A percentile compares a stretch with the other conserved stretches of the same genome.
phyloP scores from a whole-genome alignment of 2,329 filamentous ascomycete species.

The Cadophora malorum region DNA sequence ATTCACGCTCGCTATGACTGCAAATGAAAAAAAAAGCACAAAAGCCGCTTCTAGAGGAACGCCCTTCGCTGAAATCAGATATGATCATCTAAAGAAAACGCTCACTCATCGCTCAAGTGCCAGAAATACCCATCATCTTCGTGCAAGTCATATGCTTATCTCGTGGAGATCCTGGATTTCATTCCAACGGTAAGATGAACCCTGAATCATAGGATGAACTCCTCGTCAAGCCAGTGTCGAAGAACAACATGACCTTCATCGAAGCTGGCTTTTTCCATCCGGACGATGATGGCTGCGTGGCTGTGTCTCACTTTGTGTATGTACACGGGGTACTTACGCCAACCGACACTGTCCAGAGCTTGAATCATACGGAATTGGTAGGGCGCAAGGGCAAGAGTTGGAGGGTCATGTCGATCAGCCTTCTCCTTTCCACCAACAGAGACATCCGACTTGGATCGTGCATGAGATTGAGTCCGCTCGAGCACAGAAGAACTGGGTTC shows the following conservation, averaged over 20 bases:
- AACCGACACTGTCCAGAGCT: constrained; percentile 70
- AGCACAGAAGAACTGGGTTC: constrained; percentile 35
- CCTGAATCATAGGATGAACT: constrained; percentile 58
- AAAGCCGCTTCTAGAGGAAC: constrained; percentile 13
- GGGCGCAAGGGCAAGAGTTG: constrained; percentile 77
- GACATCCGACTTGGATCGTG: constrained; percentile 14
- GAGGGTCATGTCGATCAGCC: constrained; percentile 48
- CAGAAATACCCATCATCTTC: neutral
- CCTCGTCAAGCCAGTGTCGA: constrained; percentile 78
- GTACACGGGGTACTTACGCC: constrained; percentile 72
- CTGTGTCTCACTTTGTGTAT: constrained; percentile 81
- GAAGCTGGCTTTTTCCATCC: constrained; percentile 70
- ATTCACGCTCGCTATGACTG: constrained; percentile 3
- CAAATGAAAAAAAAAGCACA: neutral
- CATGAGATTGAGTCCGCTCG: constrained; percentile 27
- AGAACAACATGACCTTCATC: constrained; percentile 80
- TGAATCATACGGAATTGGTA: constrained; percentile 88
- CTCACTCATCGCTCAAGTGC: constrained; percentile 6
- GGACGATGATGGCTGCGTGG: constrained; percentile 89
- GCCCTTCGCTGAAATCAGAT: constrained; percentile 12
- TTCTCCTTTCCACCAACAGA: constrained; percentile 33
- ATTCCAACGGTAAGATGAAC: neutral
- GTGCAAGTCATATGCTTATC: constrained; percentile 1
- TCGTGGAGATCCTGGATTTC: constrained; percentile 3
- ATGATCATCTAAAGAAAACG: constrained; percentile 4